A percentile compares a stretch with the other conserved stretches of the same genome.
Evolutionary conservation across 352 stramenopile species (phyloP).

Genomic region (Albugo laibachii): DNA sequence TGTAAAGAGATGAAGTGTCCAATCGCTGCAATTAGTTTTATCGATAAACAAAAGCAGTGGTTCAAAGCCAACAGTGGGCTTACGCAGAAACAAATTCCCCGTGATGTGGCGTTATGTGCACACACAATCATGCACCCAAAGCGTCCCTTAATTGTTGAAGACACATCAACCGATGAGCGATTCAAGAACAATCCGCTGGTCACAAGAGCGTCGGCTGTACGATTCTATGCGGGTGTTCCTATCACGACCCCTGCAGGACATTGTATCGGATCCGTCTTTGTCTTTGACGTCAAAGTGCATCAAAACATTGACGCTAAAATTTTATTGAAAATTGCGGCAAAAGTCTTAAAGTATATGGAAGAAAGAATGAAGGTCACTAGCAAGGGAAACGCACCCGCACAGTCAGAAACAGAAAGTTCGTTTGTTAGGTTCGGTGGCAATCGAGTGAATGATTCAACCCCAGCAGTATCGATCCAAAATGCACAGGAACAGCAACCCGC

Average conservation of each 20-base stretch:
- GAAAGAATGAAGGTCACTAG: slow-evolving; percentile 40
- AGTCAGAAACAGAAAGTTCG: not conserved
- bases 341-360: slow-evolving; percentile 79
- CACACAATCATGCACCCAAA: slow-evolving; percentile 79
- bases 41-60: slow-evolving; percentile 76
- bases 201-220: slow-evolving; percentile 55
- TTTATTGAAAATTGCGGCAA: slow-evolving; percentile 70
- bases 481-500: slow-evolving; percentile 1
- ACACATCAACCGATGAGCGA: slow-evolving; percentile 62
- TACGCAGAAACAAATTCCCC: slow-evolving; percentile 68
- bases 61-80: slow-evolving; percentile 74
- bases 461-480: not conserved
- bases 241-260: slow-evolving; percentile 57
- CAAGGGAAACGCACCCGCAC: slow-evolving; percentile 5
- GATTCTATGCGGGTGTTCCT: slow-evolving; percentile 66
- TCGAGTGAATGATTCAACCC: not conserved
- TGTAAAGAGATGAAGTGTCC: slow-evolving; percentile 81
- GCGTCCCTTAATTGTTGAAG: slow-evolving; percentile 55
- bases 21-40: slow-evolving; percentile 70
- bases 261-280: slow-evolving; percentile 72
- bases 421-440: not conserved
- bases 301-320: slow-evolving; percentile 60
- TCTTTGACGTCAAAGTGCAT: slow-evolving; percentile 72
- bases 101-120: slow-evolving; percentile 59
- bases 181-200: slow-evolving; percentile 73